A percentile compares a stretch with the other conserved stretches of the same genome.
These are phyloP conservation scores for Penicillium thymicola DNA, from an alignment of 2,329 filamentous ascomycete species.

Conservation along the genomic window DNA sequence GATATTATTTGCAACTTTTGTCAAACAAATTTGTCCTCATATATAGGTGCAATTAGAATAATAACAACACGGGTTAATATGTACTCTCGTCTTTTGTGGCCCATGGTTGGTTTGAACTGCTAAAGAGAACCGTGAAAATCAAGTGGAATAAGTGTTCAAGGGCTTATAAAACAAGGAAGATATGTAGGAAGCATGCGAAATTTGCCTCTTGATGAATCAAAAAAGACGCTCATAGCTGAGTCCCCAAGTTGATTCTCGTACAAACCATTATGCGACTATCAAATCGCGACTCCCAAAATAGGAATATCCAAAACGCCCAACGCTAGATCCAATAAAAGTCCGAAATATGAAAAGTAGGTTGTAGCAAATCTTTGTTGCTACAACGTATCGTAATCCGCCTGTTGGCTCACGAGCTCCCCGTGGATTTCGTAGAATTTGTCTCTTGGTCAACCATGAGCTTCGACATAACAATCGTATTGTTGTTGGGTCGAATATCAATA, in stretches of 20 bases:
- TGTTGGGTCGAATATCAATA: conserved; percentile 21
- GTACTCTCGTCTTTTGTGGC: neutral
- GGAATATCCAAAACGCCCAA: neutral
- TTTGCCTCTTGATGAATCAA: neutral
- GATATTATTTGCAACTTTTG: neutral
- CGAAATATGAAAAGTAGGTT: neutral
- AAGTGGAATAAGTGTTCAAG: neutral
- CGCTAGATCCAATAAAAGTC: neutral
- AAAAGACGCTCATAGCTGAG: neutral
- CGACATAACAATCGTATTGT: conserved; percentile 15
- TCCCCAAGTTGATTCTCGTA: neutral
- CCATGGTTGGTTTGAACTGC: neutral
- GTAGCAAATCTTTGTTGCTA: neutral
- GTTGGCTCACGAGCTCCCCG: neutral
- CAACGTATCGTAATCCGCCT: neutral
- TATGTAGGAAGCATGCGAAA: neutral
- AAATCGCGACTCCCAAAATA: neutral
- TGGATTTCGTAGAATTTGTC: conserved; percentile 1
- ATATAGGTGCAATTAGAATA: neutral
- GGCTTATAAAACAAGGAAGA: neutral
- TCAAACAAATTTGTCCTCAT: neutral
- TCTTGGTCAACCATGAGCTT: neutral
- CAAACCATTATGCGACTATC: neutral
- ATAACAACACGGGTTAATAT: neutral
- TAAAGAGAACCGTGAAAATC: neutral